Evolutionary conservation across 257 asterid genomes (phyloP), one percentile per base, ranked within the genome.

Genomic region (Lycium ferocissimum): DNA sequence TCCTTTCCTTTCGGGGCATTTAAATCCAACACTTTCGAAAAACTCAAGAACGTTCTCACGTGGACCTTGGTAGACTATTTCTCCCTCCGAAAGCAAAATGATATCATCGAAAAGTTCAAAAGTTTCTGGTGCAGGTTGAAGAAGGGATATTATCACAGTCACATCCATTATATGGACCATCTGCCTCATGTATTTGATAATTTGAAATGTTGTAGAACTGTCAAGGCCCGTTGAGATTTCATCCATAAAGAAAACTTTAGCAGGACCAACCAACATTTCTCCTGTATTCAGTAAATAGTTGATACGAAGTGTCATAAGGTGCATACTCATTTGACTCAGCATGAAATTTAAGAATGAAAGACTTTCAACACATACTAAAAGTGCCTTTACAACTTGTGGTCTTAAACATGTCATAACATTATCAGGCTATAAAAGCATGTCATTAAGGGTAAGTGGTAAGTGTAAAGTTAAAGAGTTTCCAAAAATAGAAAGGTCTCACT

Each of bases 221-320:
- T 97, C 99, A 10, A 97, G 98, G 59, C 99, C 99, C 1, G 98
- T 97, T 20, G 99, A 97, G 86, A 97, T 97, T 88, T 97, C 99
- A 58, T 97, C 99, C 99, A 97, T 97, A 94, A 86, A 97, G 92
- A 91, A 95, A 76, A 95, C 98, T 88, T 97, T 97, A 20, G 98
- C 98, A 1, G 99, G 98, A 63, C 99, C 99, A 33, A 94, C 99
- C 92, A 97, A 85, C 97, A 97, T 93, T 91, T 97, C 99, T 86
- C 99, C 99, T 93, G 81, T 89, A 90, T 66, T 62, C 82, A 84
- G 7, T 35, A 35, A 67, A 51, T 58, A 78, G 33, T 22, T 63
- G 20, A 71, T 26, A 47, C 22, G 33, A 61, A 26, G 26, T 78
- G 47, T 78, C 33, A 78, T 33, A 78, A 2, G 6, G 7, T n/a